Base-by-base conservation (phyloP, 139 green algal genomes). In the Bryopsis sp. region DNA sequence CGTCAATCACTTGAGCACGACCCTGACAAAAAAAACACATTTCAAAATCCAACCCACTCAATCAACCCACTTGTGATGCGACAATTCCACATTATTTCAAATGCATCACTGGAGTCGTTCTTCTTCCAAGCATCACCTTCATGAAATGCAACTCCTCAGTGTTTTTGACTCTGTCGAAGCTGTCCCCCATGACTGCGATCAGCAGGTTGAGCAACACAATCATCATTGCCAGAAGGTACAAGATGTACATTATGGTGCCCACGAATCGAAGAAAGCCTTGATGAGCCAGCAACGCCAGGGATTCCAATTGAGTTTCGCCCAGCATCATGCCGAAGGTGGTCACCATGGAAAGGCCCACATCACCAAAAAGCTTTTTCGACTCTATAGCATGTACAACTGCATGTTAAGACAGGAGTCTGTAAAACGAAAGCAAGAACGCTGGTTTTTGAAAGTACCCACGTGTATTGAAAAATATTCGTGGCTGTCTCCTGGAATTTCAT, bases 141-240 rank as follows among this genome's bases (percentile, higher is more conserved):
- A 69, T 5, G 37, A 69, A 54, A 57, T 65, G 43, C 8, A 31
- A 47, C 58, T 67, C 48, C 28, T 75, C 70, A n/a, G 47, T 47
- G 8, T 28, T 47, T 6, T 67, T 66, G 22, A 75, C 70, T 15
- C 70, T 39, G 34, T 77, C 72, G 39, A 67, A 77, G 11, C 64
- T 43, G 58, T 77, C 37, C 43, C 62, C 62, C 62, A 69, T 69
- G 38, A 69, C 35, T 4, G 38, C 62, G 32, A 69, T 69, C 5
- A 69, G 37, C 8, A 69, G 62, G 32, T 69, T 69, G n/a, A 69
- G 62, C 6, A 69, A 19, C 8, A 69, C n/a, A 37, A 69, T 69
- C 31, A 37, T 69, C 24, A 69, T 37, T 31, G 62, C 62, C 15
- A 54, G 24, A 4, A 69, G 15, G 62, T 69, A 69, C 19, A 54